Evolutionary conservation across 306 rosid genomes (phyloP).

Genomic region (Malus orientalis): DNA sequence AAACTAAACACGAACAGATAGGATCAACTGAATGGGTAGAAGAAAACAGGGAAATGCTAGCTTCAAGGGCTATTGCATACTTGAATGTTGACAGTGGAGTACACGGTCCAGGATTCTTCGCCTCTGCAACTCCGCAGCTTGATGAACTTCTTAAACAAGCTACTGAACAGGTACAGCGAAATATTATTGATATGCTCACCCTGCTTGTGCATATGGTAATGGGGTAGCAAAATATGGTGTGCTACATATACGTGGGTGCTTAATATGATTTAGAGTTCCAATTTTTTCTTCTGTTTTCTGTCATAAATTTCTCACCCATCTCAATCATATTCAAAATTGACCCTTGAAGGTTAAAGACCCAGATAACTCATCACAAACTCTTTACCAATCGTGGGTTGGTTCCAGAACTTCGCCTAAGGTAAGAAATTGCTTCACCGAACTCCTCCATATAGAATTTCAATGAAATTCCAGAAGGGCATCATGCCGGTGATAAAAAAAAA

Average conservation of each 20-base stretch:
- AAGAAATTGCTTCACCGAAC: conserved; percentile 8
- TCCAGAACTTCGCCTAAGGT: conserved; percentile 41
- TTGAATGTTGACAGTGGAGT: conserved; percentile 60
- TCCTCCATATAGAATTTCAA: background rate
- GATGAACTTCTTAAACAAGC: conserved; percentile 59
- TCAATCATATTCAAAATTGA: background rate
- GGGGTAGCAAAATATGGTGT: background rate
- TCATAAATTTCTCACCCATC: background rate
- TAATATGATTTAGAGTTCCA: background rate
- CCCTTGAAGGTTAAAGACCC: conserved; percentile 56
- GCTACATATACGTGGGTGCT: background rate
- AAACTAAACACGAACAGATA: conserved; percentile 20
- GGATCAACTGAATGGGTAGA: conserved; percentile 87
- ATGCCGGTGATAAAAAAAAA: too few relatives aligned
- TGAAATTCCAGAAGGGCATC: background rate
- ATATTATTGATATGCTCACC: background rate
- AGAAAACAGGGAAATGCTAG: conserved; percentile 63
- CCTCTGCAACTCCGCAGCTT: conserved; percentile 67
- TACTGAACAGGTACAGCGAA: conserved; percentile 42
- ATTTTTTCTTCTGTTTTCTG: background rate
- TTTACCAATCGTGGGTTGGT: conserved; percentile 55
- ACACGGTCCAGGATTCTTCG: conserved; percentile 42
- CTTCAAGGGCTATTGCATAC: conserved; percentile 69
- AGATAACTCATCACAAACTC: conserved; percentile 54
- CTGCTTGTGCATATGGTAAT: background rate